Evolutionary conservation across 139 green algal genomes (phyloP).

Genomic region (Tetradesmus lagerheimii): DNA sequence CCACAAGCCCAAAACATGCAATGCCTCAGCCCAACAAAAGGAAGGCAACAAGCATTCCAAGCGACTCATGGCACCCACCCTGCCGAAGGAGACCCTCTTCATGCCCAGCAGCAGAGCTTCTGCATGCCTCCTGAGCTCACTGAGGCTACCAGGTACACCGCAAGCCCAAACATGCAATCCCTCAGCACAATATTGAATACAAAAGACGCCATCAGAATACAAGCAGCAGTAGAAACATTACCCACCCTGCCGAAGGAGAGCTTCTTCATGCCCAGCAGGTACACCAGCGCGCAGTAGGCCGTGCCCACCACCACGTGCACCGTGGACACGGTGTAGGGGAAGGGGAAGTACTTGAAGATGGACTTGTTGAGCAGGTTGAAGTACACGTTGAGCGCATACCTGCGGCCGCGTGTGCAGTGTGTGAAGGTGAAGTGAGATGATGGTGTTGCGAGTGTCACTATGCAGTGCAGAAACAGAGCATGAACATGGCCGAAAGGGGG

Average conservation of each 20-base stretch:
- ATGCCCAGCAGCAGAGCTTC: slow-evolving; percentile 83
- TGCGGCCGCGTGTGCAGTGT: slow-evolving; percentile 29
- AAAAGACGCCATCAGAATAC: no score
- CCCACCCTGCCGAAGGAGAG: slow-evolving; percentile 89
- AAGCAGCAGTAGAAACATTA: no score
- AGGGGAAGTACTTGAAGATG: slow-evolving; percentile 99
- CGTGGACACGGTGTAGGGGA: slow-evolving; percentile 94
- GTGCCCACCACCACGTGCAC: slow-evolving; percentile 93
- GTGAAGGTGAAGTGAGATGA: no score
- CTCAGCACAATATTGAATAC: no score
- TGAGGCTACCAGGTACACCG: slow-evolving; percentile 85
- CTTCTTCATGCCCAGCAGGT: slow-evolving; percentile 89
- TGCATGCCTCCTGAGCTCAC: no score
- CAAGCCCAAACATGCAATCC: no score
- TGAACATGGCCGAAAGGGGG: no score
- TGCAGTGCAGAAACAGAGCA: neutral
- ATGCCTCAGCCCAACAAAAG: neutral
- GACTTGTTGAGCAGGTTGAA: slow-evolving; percentile 99
- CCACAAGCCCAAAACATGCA: no score
- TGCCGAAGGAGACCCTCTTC: neutral
- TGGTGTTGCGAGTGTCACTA: no score
- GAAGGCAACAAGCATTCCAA: neutral
- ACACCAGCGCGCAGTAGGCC: slow-evolving; percentile 86
- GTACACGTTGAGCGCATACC: slow-evolving; percentile 97
- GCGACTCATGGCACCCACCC: neutral